These are phyloP conservation scores for Alternaria solani DNA, from an alignment of 2,329 filamentous ascomycete genomes.

Conservation along the genomic window DNA sequence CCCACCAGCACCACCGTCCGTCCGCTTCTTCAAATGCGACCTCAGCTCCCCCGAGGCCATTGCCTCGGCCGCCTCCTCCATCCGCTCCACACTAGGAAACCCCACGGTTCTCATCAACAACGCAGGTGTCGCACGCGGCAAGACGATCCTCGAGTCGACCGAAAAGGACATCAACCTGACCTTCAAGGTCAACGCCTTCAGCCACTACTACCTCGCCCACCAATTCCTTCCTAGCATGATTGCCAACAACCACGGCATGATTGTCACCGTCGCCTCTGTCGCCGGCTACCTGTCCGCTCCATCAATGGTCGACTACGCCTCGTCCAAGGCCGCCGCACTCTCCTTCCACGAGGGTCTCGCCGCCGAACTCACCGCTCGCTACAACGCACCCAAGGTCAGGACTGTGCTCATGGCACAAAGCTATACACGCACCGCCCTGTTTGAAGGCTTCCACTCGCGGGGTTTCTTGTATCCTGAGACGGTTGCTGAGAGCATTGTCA, in stretches of 20 bases:
- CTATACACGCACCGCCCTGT: slow-evolving; percentile 69
- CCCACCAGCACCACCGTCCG: slow-evolving; percentile 56
- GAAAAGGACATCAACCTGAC: slow-evolving; percentile 70
- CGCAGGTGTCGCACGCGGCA: slow-evolving; percentile 70
- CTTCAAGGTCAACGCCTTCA: slow-evolving; percentile 74
- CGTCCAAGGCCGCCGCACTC: slow-evolving; percentile 71
- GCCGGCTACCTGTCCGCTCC: slow-evolving; percentile 69
- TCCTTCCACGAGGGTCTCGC: slow-evolving; percentile 71
- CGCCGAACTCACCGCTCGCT: slow-evolving; percentile 57
- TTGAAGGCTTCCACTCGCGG: slow-evolving; percentile 63
- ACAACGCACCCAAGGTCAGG: slow-evolving; percentile 69
- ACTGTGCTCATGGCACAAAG: slow-evolving; percentile 72
- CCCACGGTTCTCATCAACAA: slow-evolving; percentile 79
- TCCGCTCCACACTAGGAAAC: slow-evolving; percentile 66
- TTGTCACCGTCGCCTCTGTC: slow-evolving; percentile 73
- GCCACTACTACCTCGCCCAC: slow-evolving; percentile 71
- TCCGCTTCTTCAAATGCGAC: slow-evolving; percentile 76
- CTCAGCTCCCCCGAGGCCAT: slow-evolving; percentile 68
- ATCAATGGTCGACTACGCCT: slow-evolving; percentile 72
- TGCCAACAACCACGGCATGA: slow-evolving; percentile 71
- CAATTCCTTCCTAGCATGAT: slow-evolving; percentile 74
- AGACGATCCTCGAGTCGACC: slow-evolving; percentile 66
- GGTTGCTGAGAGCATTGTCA: slow-evolving; percentile 69
- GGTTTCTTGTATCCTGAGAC: slow-evolving; percentile 64
- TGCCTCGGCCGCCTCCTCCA: slow-evolving; percentile 58